Conservation (phyloP, 2,329 filamentous ascomycete genomes). For the Aspergillus sp. region DNA sequence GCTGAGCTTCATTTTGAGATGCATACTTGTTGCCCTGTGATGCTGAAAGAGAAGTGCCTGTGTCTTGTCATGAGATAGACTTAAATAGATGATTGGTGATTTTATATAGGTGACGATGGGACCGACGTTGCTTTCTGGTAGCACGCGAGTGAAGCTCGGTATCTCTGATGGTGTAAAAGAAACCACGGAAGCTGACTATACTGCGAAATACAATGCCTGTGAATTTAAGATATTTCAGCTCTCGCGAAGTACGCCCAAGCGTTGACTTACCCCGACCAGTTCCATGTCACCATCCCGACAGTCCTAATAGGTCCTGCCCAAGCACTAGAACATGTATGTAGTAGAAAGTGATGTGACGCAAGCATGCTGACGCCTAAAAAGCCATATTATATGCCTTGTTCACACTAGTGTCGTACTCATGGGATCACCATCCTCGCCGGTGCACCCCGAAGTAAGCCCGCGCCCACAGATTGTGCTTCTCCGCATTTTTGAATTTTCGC, state of each 20-base stretch:
- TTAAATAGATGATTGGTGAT: background rate
- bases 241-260: slow-evolving; percentile 1
- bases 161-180: background rate
- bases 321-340: background rate
- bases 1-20: background rate
- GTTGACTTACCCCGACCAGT: background rate
- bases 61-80: background rate
- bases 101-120: background rate
- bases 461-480: slow-evolving; percentile 1
- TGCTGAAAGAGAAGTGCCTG: too few relatives aligned
- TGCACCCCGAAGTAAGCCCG: slow-evolving; percentile 1
- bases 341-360: background rate
- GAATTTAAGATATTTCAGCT: background rate
- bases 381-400: background rate
- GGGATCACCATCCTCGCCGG: background rate
- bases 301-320: background rate
- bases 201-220: background rate
- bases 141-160: background rate
- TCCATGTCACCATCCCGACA: background rate
- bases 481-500: slow-evolving; percentile 2
- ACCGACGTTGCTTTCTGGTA: background rate
- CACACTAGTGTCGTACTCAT: background rate
- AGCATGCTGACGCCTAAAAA: background rate
- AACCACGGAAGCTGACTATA: background rate
- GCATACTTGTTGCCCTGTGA: background rate